These are phyloP conservation scores for Nakaseomyces bracarensis DNA, from an alignment of 1,139 yeast genomes.

Conservation along the genomic window DNA sequence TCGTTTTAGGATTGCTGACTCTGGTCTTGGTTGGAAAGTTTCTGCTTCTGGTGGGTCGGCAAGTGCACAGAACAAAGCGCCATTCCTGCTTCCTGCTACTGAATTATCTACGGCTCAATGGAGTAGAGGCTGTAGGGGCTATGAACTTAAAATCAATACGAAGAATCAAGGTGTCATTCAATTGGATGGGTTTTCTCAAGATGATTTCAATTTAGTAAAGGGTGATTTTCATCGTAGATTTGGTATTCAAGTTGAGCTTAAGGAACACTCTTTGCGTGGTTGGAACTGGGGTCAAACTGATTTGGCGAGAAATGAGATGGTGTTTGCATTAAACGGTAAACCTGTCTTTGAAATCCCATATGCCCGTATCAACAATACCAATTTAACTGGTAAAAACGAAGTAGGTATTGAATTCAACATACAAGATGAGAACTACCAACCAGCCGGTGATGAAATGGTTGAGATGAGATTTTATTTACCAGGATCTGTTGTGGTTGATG, in stretches of 20 bases:
- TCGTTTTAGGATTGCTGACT: constrained; percentile 85
- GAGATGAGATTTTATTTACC: constrained; percentile 92
- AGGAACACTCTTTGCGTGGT: constrained; percentile 90
- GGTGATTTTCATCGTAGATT: constrained; percentile 78
- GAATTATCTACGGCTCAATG: constrained; percentile 75
- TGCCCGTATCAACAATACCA: constrained; percentile 70
- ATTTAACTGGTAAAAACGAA: constrained; percentile 85
- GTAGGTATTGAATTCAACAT: constrained; percentile 82
- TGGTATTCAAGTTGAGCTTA: constrained; percentile 61
- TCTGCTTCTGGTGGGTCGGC: constrained; percentile 49
- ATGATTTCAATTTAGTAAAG: constrained; percentile 73
- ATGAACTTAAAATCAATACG: constrained; percentile 80
- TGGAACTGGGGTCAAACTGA: constrained; percentile 99
- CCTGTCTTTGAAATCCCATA: constrained; percentile 93
- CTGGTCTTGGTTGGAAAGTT: constrained; percentile 97
- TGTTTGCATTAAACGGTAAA: constrained; percentile 77
- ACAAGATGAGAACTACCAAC: constrained; percentile 48
- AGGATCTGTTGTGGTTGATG: constrained; percentile 50
- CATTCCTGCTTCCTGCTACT: constrained; percentile 77
- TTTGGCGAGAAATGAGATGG: constrained; percentile 83
- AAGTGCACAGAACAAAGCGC: constrained; percentile 43
- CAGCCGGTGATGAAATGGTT: constrained; percentile 89
- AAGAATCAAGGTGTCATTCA: constrained; percentile 79
- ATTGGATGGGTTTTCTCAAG: constrained; percentile 83
- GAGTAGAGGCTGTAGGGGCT: constrained; percentile 93